Evolutionary conservation across 352 stramenopile genomes (phyloP), one percentile per base, ranked within the genome.

Genomic region (Lagenidium sp.): DNA sequence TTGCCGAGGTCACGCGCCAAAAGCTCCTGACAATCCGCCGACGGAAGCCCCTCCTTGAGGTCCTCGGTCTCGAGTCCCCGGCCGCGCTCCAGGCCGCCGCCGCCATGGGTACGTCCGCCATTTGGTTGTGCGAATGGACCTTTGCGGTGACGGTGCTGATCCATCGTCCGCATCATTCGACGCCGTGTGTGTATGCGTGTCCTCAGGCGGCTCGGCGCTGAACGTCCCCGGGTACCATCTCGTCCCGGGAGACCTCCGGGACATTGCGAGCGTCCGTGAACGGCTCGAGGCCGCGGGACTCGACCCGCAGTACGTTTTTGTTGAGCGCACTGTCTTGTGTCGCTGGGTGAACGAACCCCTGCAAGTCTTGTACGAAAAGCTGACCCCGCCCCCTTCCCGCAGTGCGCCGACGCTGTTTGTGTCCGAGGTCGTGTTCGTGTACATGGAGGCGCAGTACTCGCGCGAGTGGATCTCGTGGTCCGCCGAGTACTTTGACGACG

Each of bases 351-450:
- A 30, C 7, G 36, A 24, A 23, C 41, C 11, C 11, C 12, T 42
- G 6, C n/a, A n/a, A n/a, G 29, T 4, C 15, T 44, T 30, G 20
- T 34, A 10, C 4, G 21, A 38, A 15, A 47, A 16, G 18, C 4
- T 7, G 16, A 18, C 25, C 5, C 20, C 12, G 16, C 26, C 28
- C 31, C 29, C 31, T 23, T 39, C 4, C 21, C 21, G 20, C 26
- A 76, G 54, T 30, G 39, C 50, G 7, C 77, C 72, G 10, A 87
- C 76, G 35, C 50, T 92, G 32, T 89, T 97, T 37, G 65, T 97
- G 41, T 95, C 87, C 4, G 87, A 97, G 53, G 94, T 78, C 39
- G 87, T 97, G 47, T 47, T 97, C 30, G 89, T 95, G 47, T 97
- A 97, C 68, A 94, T 97, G 68, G 75, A 94, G 21, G 72, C 86